Conservation (phyloP, 2,329 filamentous ascomycete genomes). For the Aspergillus felis region DNA sequence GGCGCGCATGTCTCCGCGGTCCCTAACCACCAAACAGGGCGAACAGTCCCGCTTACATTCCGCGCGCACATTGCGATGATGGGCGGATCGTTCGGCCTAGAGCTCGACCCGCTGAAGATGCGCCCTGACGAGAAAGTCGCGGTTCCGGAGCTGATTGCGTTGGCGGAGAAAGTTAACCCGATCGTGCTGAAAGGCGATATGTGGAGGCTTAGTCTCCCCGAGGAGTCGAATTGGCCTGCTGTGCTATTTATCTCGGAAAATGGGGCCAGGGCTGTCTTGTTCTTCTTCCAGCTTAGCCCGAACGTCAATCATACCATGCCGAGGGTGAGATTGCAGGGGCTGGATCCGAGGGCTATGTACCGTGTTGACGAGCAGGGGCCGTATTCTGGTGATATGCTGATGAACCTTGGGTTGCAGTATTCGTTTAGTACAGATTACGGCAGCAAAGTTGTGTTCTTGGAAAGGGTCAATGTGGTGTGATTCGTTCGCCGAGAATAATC, state of each 20-base stretch:
- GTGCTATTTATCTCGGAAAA: slow-evolving; percentile 57
- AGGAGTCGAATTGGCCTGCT: slow-evolving; percentile 60
- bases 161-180: slow-evolving; percentile 56
- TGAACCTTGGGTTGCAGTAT: slow-evolving; percentile 59
- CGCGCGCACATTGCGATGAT: slow-evolving; percentile 65
- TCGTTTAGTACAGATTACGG: slow-evolving; percentile 52
- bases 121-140: slow-evolving; percentile 48
- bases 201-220: slow-evolving; percentile 57
- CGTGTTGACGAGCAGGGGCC: slow-evolving; percentile 49
- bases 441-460: slow-evolving; percentile 55
- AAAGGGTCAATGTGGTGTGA: slow-evolving; percentile 30
- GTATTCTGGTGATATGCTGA: slow-evolving; percentile 57
- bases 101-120: slow-evolving; percentile 56
- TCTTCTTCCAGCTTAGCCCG: slow-evolving; percentile 57
- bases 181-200: slow-evolving; percentile 57
- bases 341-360: slow-evolving; percentile 55
- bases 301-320: slow-evolving; percentile 53
- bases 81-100: slow-evolving; percentile 64
- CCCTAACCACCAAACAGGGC: slow-evolving; percentile 55
- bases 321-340: slow-evolving; percentile 52
- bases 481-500: too few relatives aligned
- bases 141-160: slow-evolving; percentile 52
- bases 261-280: slow-evolving; percentile 49
- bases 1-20: slow-evolving; percentile 62
- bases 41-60: slow-evolving; percentile 56